Percentiles rank a stretch among this genome's conserved stretches.
phyloP scores from a whole-genome alignment of 306 rosid genomes.

The Cucurbita argyrosperma region DNA sequence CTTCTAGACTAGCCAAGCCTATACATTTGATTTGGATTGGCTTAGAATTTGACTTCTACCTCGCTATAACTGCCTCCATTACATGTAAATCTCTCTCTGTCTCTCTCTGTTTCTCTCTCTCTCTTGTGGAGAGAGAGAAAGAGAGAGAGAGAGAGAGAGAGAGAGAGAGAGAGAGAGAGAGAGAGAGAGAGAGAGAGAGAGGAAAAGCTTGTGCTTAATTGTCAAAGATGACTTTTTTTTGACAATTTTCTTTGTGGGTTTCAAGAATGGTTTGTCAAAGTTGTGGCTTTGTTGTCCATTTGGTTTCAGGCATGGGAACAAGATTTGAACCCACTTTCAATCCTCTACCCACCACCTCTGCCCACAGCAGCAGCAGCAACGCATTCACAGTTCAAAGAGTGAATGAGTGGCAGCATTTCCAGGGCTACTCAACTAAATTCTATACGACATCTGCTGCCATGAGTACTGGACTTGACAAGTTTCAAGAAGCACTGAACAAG shows the following conservation, averaged over 20 bases:
- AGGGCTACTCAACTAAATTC: constrained; percentile 7
- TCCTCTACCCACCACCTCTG: constrained; percentile 32
- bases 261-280: too few relatives aligned
- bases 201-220: too few relatives aligned
- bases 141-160: too few relatives aligned
- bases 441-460: not conserved
- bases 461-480: constrained; percentile 24
- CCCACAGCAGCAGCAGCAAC: constrained; percentile 26
- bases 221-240: too few relatives aligned
- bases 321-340: constrained; percentile 50
- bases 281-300: not conserved
- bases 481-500: constrained; percentile 39
- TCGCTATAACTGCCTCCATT: not conserved
- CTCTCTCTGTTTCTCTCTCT: not conserved
- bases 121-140: too few relatives aligned
- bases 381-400: constrained; percentile 31
- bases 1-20: not conserved
- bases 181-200: too few relatives aligned
- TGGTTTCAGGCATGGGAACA: constrained; percentile 81
- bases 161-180: too few relatives aligned
- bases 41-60: not conserved
- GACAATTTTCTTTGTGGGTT: too few relatives aligned
- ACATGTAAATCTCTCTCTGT: not conserved
- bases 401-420: constrained; percentile 54
- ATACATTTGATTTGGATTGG: not conserved